Evolutionary conservation across 345 rosid species (phyloP).

Genomic region (Acer campestre): DNA sequence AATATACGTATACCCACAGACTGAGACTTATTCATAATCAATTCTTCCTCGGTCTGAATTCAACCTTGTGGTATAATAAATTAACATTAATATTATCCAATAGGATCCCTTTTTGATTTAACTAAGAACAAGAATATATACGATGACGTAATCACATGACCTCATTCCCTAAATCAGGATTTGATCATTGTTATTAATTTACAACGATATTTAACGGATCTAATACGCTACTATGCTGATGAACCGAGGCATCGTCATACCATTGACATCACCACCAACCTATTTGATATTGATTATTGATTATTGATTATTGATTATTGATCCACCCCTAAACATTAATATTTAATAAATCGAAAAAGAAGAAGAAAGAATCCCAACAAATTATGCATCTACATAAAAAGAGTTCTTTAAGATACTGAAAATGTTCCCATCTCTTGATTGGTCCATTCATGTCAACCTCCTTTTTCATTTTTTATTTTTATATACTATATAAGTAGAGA

Average conservation of each 20-base stretch:
- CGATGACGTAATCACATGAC: not conserved
- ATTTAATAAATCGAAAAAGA: not conserved
- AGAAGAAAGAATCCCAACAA: not conserved
- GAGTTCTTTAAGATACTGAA: constrained; percentile 3
- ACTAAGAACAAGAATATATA: not conserved
- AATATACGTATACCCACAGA: too few relatives aligned
- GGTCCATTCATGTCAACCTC: not conserved
- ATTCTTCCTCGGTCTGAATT: not conserved
- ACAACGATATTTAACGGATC: not conserved
- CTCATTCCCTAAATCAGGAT: not conserved
- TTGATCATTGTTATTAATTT: not conserved
- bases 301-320: not conserved
- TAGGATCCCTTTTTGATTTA: not conserved
- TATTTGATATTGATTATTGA: not conserved
- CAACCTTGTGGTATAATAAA: not conserved
- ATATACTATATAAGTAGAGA: constrained; percentile 15
- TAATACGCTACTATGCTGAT: not conserved
- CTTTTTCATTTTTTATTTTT: not conserved
- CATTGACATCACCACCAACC: not conserved
- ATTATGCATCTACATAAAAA: not conserved
- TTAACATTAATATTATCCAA: not conserved
- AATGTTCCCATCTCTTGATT: not conserved
- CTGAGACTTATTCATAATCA: not conserved
- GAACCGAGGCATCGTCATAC: not conserved
- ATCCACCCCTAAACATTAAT: not conserved